phyloP scores from a whole-genome alignment of 306 rosid genomes.

The Prunus dulcis region DNA sequence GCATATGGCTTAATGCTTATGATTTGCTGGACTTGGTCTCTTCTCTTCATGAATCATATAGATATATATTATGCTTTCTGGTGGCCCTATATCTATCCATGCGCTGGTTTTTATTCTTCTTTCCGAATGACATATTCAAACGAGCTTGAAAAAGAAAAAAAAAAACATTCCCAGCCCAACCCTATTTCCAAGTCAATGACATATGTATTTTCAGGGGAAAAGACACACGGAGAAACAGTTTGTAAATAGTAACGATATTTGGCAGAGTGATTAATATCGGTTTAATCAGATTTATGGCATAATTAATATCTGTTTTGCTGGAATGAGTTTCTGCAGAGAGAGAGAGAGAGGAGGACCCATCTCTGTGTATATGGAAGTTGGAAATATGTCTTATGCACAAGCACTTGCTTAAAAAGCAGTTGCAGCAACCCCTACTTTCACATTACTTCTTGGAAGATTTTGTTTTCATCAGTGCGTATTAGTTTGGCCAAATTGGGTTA shows the following conservation, averaged over 20 bases:
- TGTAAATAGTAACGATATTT: too few species aligned
- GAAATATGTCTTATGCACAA: neutral
- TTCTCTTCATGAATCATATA: neutral
- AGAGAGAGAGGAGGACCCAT: neutral
- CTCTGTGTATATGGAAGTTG: neutral
- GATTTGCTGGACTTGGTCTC: constrained; percentile 9
- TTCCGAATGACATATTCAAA: neutral
- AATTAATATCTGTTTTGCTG: too few species aligned
- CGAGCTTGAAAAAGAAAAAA: neutral
- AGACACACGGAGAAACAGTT: neutral
- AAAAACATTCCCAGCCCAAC: neutral
- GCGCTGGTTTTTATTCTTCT: neutral
- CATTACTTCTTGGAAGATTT: neutral
- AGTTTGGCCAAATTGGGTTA: neutral
- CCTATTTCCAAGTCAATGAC: neutral
- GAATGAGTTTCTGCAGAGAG: too few species aligned
- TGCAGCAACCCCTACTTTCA: neutral
- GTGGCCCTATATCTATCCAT: neutral
- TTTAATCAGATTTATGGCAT: too few species aligned
- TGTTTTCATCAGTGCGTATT: neutral
- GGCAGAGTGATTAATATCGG: too few species aligned
- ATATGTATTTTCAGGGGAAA: neutral
- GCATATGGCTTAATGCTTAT: neutral
- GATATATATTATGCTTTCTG: neutral
- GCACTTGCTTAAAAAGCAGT: neutral